Base-by-base conservation (phyloP, 2,329 filamentous ascomycete species). In the Byssothecium circinans region DNA sequence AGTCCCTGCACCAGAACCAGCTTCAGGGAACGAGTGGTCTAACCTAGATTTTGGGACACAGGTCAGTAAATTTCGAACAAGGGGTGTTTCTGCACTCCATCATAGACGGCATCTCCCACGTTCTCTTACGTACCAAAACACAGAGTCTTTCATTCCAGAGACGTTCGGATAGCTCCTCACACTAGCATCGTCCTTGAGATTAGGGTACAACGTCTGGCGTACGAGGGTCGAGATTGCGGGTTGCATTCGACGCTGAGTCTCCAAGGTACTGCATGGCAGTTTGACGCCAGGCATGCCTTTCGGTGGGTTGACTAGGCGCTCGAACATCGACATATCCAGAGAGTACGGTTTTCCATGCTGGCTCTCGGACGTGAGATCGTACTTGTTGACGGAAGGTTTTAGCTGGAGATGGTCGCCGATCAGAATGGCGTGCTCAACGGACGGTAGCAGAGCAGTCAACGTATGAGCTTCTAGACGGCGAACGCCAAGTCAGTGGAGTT, bases 391-490 rank as follows among this genome's bases (percentile, higher is more conserved):
- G 40, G 80, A 75, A 0, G 83, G 83, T 1, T 82, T 77, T 1
- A 87, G 73, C 56, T 87, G 83, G 17, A 76, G 69, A 47, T 86
- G 83, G 56, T 87, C 84, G 0, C 84, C 83, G 32, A 87, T 86
- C 11, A 83, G 74, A 17, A 87, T 81, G 6, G 75, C 70, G 48
- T 88, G 84, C 60, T 87, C 77, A 0, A 86, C 50, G 4, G 77
- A 76, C 0, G 83, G 83, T 0, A 85, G 69, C 3, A 88, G 63
- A 0, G 84, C 77, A 0, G 82, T 81, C 1, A 88, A 61, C 2
- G 81, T 71, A 49, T 88, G 84, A 0, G 80, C 75, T 61, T 88
- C 85, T 32, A n/a, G 6, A 32, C 5, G 8, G 6, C 5, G 23
- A 10, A 25, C 4, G 5, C 6, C 6, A 14, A 32, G 29, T 32